Evolutionary conservation across 305 asterid species (phyloP), one percentile per base, ranked within the genome.

Genomic region (Fraxinus paxiana): DNA sequence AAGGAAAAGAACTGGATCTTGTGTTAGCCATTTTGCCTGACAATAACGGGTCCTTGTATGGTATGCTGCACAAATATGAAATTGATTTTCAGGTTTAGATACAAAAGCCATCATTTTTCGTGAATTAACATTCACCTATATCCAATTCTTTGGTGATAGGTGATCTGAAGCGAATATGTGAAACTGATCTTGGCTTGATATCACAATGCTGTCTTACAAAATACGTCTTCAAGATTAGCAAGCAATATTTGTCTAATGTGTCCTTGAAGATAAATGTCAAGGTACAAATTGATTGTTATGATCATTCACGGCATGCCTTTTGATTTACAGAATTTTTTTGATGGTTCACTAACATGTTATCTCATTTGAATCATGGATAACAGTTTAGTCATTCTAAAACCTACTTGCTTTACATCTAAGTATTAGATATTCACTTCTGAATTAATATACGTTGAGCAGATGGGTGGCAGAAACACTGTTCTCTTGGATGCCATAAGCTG

Each of bases 381-480:
- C 34, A 65, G 2, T 65, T 26, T 26, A 28, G 37, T 24, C 37
- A 10, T 24, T 65, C 3, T 26, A 65, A 65, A 12, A 65, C 6
- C 35, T 26, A 26, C 73, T 65, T 24, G 54, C 38, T 51, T 30
- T 34, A 12, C 51, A 33, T 10, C 37, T 4, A 65, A 24, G 18
- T 12, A 65, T 26, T 26, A 26, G 37, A 13, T 30, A 30, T 28
- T 69, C 75, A 31, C 24, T 31, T 20, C 30, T 48, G 35, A 38
- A 48, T 3, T 12, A 71, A 69, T 79, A 24, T 24, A 22, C 13
- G 31, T 76, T 78, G 37, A 76, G 70, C 91, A 96, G 98, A 97
- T 97, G 99, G 99, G 99, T 37, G 99, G 99, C 41, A 87, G 99
- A 85, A 96, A 96, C 75, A 96, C 98, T 0, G 99, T 96, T 61